These are phyloP conservation scores for Chlamydomonas sphaeroides DNA, from an alignment of 139 green algal species.

Conservation along the genomic window DNA sequence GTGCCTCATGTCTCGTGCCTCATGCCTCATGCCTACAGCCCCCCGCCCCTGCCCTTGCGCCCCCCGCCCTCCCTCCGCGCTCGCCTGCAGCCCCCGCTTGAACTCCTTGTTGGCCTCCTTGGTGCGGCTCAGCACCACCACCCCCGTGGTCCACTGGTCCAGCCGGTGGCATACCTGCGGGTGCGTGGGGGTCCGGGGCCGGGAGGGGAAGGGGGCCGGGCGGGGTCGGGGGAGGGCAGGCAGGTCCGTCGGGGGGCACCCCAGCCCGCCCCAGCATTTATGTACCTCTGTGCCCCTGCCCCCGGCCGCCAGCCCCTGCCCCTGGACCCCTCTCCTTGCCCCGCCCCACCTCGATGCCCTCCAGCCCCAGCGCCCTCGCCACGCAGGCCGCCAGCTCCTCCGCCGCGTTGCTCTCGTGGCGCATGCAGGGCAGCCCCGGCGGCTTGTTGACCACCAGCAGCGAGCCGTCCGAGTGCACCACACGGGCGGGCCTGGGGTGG, in stretches of 20 bases:
- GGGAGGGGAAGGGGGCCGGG: too few relatives aligned
- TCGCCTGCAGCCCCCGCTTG: conserved; percentile 30
- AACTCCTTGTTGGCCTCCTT: conserved; percentile 43
- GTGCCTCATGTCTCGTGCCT: too few relatives aligned
- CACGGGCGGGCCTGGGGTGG: neutral
- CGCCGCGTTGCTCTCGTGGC: conserved; percentile 47
- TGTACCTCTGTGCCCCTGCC: too few relatives aligned
- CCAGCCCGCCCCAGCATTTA: too few relatives aligned
- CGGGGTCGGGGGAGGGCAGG: too few relatives aligned
- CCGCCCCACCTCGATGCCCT: conserved; percentile 13
- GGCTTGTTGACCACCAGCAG: conserved; percentile 49
- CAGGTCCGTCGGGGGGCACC: neutral
- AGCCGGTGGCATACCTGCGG: conserved; percentile 47
- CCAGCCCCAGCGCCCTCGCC: neutral
- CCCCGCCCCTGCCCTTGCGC: neutral
- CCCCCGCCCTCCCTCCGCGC: too few relatives aligned
- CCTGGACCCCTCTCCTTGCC: neutral
- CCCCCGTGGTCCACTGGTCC: conserved; percentile 46
- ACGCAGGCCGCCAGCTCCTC: conserved; percentile 43
- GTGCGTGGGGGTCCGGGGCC: too few relatives aligned
- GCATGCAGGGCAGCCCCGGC: conserved; percentile 44
- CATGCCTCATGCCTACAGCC: too few relatives aligned
- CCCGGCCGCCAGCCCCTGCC: neutral
- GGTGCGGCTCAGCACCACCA: conserved; percentile 40
- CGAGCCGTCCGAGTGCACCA: conserved; percentile 11